Conservation (phyloP, 495 filamentous ascomycete genomes). For the Penicillium desertorum region DNA sequence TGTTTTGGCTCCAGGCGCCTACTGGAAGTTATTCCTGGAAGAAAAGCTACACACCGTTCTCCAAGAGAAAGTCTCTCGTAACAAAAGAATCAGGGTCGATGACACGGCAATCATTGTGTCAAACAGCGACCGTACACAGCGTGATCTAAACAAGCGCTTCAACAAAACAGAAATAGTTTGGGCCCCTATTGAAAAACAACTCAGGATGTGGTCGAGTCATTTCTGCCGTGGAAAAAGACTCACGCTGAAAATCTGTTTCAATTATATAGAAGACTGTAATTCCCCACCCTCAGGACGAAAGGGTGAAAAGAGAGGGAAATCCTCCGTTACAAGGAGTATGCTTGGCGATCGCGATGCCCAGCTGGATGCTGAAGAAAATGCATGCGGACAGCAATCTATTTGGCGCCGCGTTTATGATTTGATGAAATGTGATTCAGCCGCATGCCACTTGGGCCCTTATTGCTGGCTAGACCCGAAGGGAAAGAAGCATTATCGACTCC, state of each 20-base stretch:
- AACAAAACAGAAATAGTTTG: conserved; percentile 13
- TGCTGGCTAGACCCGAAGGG: conserved; percentile 33
- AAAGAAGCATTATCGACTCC: conserved; percentile 36
- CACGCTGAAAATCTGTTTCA: conserved; percentile 13
- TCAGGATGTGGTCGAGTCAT: too few relatives aligned
- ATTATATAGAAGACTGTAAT: background rate
- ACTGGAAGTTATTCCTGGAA: conserved; percentile 8
- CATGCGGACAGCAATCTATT: conserved; percentile 16
- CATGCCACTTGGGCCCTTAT: conserved; percentile 29
- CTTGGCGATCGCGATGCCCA: background rate
- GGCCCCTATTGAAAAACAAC: conserved; percentile 15
- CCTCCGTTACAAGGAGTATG: conserved; percentile 12
- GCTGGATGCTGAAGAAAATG: conserved; percentile 19
- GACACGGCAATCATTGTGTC: conserved; percentile 14
- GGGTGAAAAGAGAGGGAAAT: conserved; percentile 24
- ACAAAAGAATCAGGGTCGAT: conserved; percentile 11
- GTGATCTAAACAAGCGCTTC: conserved; percentile 19
- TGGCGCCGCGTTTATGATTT: conserved; percentile 22
- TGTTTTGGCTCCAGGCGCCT: background rate
- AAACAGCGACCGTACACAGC: conserved; percentile 18
- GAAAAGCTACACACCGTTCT: conserved; percentile 4
- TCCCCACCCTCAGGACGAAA: conserved; percentile 6
- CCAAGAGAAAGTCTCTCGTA: conserved; percentile 7
- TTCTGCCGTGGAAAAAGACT: background rate
- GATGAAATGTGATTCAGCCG: conserved; percentile 30